Evolutionary conservation across 2,329 filamentous ascomycete species (phyloP).

Genomic region (Pseudogymnoascus sp.): DNA sequence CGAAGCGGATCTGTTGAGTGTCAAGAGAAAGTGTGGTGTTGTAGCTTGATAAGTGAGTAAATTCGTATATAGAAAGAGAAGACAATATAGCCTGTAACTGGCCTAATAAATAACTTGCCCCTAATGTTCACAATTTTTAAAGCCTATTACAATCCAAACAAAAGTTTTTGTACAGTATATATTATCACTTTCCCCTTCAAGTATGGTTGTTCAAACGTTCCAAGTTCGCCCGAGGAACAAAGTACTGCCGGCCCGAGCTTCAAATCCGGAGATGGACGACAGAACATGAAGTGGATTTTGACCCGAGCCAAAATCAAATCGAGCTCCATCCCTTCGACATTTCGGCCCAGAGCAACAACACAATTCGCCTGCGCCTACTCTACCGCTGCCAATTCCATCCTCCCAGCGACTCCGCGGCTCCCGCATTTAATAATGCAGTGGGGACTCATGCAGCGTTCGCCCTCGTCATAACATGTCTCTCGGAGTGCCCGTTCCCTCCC

Average conservation of each 20-base stretch:
- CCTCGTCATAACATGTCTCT: slow-evolving; percentile 35
- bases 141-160: neutral
- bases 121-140: neutral
- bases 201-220: neutral
- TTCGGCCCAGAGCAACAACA: neutral
- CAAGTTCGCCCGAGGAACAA: neutral
- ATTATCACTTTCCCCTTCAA: neutral
- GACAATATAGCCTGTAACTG: no score
- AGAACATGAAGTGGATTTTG: slow-evolving; percentile 2
- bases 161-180: no score
- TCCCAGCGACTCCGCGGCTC: neutral
- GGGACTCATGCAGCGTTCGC: neutral
- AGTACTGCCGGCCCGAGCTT: neutral
- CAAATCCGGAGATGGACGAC: slow-evolving; percentile 1
- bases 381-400: neutral
- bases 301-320: neutral
- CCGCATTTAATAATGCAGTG: neutral
- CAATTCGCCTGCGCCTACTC: neutral
- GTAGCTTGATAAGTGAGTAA: neutral
- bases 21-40: neutral
- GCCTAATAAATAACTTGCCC: neutral
- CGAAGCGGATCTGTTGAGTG: neutral
- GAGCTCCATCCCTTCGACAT: neutral
- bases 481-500: slow-evolving; percentile 45
- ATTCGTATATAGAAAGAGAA: no score